phyloP scores from a whole-genome alignment of 75 land plant genomes.

The Cupressus sempervirens region DNA sequence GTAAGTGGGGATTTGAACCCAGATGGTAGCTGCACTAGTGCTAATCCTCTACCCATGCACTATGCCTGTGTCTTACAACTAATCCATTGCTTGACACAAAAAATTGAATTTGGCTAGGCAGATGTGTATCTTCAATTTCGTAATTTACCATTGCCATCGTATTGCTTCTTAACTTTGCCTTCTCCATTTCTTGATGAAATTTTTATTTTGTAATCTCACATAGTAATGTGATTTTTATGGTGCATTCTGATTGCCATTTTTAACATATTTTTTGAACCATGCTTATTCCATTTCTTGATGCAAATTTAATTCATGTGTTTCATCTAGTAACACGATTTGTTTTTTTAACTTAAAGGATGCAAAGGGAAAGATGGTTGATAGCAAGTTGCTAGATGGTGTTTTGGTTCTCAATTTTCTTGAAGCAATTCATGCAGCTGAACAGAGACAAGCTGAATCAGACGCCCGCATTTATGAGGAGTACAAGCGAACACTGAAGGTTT shows the following conservation, averaged over 20 bases:
- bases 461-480: constrained; percentile 58
- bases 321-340: constrained; percentile 4
- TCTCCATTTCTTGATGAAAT: neutral
- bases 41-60: too few species aligned
- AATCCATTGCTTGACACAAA: neutral
- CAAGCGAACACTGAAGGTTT: constrained; percentile 60
- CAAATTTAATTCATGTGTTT: neutral
- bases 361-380: constrained; percentile 11
- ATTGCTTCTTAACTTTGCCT: neutral
- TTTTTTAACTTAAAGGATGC: constrained; percentile 24
- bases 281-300: neutral
- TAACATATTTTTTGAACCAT: neutral
- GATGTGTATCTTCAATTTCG: neutral
- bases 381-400: constrained; percentile 29
- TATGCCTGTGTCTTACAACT: neutral
- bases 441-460: constrained; percentile 81
- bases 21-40: too few species aligned
- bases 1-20: too few species aligned
- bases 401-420: constrained; percentile 61
- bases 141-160: neutral
- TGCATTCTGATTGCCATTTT: neutral
- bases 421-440: constrained; percentile 87
- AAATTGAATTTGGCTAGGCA: neutral
- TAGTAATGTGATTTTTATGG: neutral
- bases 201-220: neutral